These are phyloP conservation scores for Jaminaea rosea DNA, from an alignment of 1,284 basidiomycete genomes.

Conservation along the genomic window DNA sequence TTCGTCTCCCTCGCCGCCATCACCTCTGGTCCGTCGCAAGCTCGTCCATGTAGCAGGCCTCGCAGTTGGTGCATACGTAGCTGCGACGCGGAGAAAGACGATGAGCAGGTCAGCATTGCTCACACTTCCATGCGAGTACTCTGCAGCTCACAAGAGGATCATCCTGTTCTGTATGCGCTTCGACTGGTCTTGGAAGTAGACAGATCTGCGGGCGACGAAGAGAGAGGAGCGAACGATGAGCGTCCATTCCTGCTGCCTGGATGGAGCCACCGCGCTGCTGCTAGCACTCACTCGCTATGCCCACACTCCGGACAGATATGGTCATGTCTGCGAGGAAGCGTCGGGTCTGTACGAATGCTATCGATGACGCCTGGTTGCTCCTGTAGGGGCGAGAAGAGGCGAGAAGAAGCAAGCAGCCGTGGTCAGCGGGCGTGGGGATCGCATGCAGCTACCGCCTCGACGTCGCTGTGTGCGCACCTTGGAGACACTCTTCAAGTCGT, in stretches of 20 bases:
- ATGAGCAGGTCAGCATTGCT: not conserved
- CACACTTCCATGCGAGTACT: not conserved
- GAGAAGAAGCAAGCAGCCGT: not conserved
- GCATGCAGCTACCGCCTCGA: not conserved
- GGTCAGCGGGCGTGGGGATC: not conserved
- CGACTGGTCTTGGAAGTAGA: slow-evolving; percentile 45
- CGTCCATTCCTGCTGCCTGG: not conserved
- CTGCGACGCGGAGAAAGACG: not conserved
- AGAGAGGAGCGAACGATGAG: not conserved
- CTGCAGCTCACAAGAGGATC: slow-evolving; percentile 28
- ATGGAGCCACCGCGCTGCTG: too few species aligned
- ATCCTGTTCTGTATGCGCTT: slow-evolving; percentile 43
- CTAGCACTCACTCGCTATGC: slow-evolving; percentile 19
- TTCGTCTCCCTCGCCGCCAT: too few species aligned
- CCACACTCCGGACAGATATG: slow-evolving; percentile 39
- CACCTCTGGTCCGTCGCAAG: not conserved
- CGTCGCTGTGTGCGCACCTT: slow-evolving; percentile 58
- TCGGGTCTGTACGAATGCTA: slow-evolving; percentile 82
- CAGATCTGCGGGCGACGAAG: slow-evolving; percentile 11
- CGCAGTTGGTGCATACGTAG: not conserved
- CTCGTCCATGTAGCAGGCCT: not conserved
- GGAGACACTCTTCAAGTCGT: slow-evolving; percentile 84
- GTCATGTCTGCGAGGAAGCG: slow-evolving; percentile 53
- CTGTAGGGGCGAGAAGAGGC: slow-evolving; percentile 49
- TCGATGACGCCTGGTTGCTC: slow-evolving; percentile 85